Conservation (phyloP, 805 yeast species). For the Schwanniomyces yamadae region DNA sequence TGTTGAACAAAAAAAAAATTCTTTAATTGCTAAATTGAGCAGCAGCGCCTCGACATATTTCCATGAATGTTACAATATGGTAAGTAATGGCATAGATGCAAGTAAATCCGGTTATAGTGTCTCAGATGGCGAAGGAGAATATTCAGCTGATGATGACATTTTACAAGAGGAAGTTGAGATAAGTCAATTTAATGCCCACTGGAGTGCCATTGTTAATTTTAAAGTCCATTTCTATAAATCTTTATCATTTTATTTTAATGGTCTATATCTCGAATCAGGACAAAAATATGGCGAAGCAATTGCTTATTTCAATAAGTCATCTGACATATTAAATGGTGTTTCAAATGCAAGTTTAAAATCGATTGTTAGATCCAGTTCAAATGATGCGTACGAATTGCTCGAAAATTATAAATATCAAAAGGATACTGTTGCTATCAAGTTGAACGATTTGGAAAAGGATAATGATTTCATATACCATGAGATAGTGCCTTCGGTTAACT, state of each 20-base stretch:
- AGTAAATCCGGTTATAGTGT: conserved; percentile 40
- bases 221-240: conserved; percentile 58
- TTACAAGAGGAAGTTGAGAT: conserved; percentile 15
- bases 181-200: conserved; percentile 38
- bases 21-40: conserved; percentile 77
- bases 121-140: conserved; percentile 15
- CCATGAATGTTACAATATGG: conserved; percentile 47
- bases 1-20: conserved; percentile 53
- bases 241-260: conserved; percentile 59
- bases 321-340: conserved; percentile 36
- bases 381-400: conserved; percentile 35
- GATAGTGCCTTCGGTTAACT: conserved; percentile 57
- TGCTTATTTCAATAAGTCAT: conserved; percentile 57
- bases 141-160: conserved; percentile 2
- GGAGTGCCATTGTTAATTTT: conserved; percentile 52
- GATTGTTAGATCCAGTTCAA: conserved; percentile 20
- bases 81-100: conserved; percentile 29
- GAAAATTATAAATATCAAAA: conserved; percentile 43
- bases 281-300: conserved; percentile 76
- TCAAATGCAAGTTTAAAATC: conserved; percentile 25
- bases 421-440: conserved; percentile 37
- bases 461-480: conserved; percentile 91
- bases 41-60: conserved; percentile 57
- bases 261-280: conserved; percentile 50
- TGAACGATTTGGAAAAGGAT: conserved; percentile 61